Evolutionary conservation across 1,139 yeast species (phyloP).

Genomic region (Sugiyamaella castrensis): DNA sequence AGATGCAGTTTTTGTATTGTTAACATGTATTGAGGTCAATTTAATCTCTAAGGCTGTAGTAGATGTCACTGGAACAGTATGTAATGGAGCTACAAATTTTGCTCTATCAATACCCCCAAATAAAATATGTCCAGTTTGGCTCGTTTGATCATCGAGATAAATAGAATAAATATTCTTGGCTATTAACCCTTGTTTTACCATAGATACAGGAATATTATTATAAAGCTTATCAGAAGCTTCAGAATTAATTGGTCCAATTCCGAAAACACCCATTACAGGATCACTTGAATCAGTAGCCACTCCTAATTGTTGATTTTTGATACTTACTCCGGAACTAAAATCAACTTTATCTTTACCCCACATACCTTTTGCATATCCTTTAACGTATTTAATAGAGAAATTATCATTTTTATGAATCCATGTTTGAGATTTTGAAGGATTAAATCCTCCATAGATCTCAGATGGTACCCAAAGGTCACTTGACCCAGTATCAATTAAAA

Average conservation of each 20-base stretch:
- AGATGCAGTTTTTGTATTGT: slow-evolving; percentile 8
- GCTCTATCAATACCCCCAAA: slow-evolving; percentile 61
- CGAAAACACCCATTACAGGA: slow-evolving; percentile 29
- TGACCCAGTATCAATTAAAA: slow-evolving; percentile 61
- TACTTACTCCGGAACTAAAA: slow-evolving; percentile 19
- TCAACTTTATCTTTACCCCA: slow-evolving; percentile 29
- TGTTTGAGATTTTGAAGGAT: slow-evolving; percentile 18
- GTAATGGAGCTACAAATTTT: slow-evolving; percentile 49
- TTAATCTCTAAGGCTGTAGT: slow-evolving; percentile 23
- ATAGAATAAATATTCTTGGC: slow-evolving; percentile 53
- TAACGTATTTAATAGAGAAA: slow-evolving; percentile 28
- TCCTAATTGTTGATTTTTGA: slow-evolving; percentile 25
- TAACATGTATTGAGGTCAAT: slow-evolving; percentile 15
- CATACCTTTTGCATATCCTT: slow-evolving; percentile 30
- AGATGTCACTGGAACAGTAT: slow-evolving; percentile 41
- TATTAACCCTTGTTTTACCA: slow-evolving; percentile 53
- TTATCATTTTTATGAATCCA: slow-evolving; percentile 24
- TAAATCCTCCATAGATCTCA: slow-evolving; percentile 23
- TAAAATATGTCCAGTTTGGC: slow-evolving; percentile 46
- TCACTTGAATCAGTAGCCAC: slow-evolving; percentile 28
- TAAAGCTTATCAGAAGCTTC: slow-evolving; percentile 37
- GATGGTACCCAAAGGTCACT: slow-evolving; percentile 62
- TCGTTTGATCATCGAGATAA: slow-evolving; percentile 43
- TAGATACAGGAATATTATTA: slow-evolving; percentile 55
- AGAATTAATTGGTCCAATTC: slow-evolving; percentile 28